Base-by-base conservation (phyloP, 2,329 filamentous ascomycete genomes). In the Aspergillus fijiensis region DNA sequence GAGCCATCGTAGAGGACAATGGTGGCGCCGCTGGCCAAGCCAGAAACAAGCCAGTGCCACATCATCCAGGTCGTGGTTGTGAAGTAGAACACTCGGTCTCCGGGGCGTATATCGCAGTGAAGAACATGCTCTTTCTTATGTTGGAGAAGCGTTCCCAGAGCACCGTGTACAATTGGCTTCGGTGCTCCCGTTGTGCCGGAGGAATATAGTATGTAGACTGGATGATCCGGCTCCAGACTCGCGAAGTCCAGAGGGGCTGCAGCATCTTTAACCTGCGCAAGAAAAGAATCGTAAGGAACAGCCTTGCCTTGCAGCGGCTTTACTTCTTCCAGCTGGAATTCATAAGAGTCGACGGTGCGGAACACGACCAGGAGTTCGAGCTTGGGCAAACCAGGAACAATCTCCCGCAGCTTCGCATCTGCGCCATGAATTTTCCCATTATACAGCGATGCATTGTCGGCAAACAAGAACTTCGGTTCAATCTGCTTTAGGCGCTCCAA, bases 61-160 rank as follows among this genome's bases (percentile, higher is more conserved):
- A 98, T 98, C 93, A 99, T 98, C 95, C 93, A 97, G 0, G 92
- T 96, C 11, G 89, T 92, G 3, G 93, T 97, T 1, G 92, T 96
- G 79, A 93, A 97, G 79, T 97, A 97, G 75, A 97, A 90, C 71
- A 97, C 83, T 21, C 89, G 85, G 48, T 92, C 91, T 2, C 82
- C 80, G 0, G 88, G 84, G 9, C 84, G 82, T 64, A 99, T 87
- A 23, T 92, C 92, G 73, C 90, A 91, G 73, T 98, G 94, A 3
- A 98, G 82, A 51, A 89, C 84, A 72, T 96, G 93, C 74, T 98
- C 95, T 74, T 99, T 99, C 78, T 98, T 98, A 80, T 98, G 95
- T 74, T 98, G 94, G 54, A 98, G 84, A 6, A 99, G 80, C 0
- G 94, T 97, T 6, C 95, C 95, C 12, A 95, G 84, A 0, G 92